Evolutionary conservation across 352 stramenopile species (phyloP), one percentile per base, ranked within the genome.

Genomic region (Phytophthora sojae): DNA sequence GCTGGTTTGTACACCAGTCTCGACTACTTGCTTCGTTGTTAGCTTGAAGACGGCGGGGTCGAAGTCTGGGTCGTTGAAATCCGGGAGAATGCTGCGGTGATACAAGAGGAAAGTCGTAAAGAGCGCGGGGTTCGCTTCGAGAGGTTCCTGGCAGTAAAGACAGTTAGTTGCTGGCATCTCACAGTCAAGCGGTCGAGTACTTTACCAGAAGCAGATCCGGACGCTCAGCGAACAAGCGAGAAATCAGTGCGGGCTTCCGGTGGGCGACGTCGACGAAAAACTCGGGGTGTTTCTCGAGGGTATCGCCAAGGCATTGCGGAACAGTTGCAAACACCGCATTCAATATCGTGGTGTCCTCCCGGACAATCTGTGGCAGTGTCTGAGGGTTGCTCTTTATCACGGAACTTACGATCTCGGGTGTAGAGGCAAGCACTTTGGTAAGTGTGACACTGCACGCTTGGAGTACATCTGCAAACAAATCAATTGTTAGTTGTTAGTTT

Each of bases 181-280:
- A 23, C 42, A 50, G 7, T 50, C 47, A 15, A 29, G 47, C 19
- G 37, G 37, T 3, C 7, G 30, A 53, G 6, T 14, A n/a, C 26
- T 30, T 53, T 66, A 92, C 85, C 57, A 93, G 73, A 29, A 94
- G 64, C 11, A 94, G 50, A 54, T 94, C 87, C 9, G 85, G 87
- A 52, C 90, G 79, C 19, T 86, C 88, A 6, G 79, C 67, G 67
- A 94, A 93, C 6, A 94, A 53, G 12, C 76, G 59, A 8, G 79
- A 79, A n/a, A 94, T 71, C 4, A 94, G 71, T 8, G 63, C 70
- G 1, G 87, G 87, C 37, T 88, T 90, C 3, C 85, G 77, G 21
- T 92, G 83, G 3, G 87, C 87, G 47, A 93, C 69, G 49, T 93
- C 84, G 0, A 91, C 66, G n/a, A 94, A 83, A 45, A 88, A 81